Base-by-base conservation (phyloP, 148 eudicot genomes). In the Bassia scoparia region DNA sequence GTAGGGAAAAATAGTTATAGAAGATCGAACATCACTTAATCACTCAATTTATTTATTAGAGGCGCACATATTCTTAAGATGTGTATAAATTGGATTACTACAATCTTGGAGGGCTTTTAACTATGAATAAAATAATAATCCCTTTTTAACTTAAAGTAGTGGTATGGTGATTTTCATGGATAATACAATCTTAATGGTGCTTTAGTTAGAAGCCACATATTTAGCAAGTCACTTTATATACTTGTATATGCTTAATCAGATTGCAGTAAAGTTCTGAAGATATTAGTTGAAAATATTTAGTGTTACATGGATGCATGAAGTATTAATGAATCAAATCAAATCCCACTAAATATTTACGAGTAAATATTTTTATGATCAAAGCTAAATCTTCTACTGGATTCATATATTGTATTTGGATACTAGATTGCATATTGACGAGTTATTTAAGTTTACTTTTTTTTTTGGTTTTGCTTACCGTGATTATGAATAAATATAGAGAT, bases 221-320 rank as follows among this genome's bases (percentile, higher is more conserved):
- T 31, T 34, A 30, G n/a, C 21, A 60, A 60, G 18, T 20, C 12
- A 30, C n/a, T 18, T 34, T 18, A 9, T 18, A 17, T 63, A 1
- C 4, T 21, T 63, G 67, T 48, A 35, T 63, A 63, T 63, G 67
- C 67, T 63, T 63, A 63, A 63, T 63, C 67, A 63, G 67, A 63
- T 35, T 63, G 65, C 65, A 61, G 65, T 61, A 61, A 33, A 33
- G 43, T 34, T 11, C 13, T 18, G 20, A 26, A 21, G 56, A 52
- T 52, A 52, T 10, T 52, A 7, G 34, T 61, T 14, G 33, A n/a
- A 59, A 63, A 35, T 15, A 63, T 63, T 5, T 4, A 35, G 67
- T 37, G 29, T 60, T 31, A 60, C n/a, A 60, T 60, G 23, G 20
- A 49, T 49, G 23, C 53, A 49, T 49, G 53, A 15, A 49, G 18